Base-by-base conservation (phyloP, 1,284 basidiomycete genomes). In the Cutaneotrichosporon spelunceum region DNA sequence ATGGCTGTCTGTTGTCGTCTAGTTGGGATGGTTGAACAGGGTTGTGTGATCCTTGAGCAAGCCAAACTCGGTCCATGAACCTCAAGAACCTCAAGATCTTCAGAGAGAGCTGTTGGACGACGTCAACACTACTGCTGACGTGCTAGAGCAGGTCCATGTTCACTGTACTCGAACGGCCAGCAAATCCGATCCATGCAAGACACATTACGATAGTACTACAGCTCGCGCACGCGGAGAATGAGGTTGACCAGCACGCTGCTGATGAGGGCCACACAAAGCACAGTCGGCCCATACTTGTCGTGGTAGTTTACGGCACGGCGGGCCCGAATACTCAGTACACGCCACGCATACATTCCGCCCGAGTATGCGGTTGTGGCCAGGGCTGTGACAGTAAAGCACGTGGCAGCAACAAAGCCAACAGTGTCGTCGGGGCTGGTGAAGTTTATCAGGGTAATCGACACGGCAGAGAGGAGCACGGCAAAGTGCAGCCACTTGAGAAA, bases 351-450 rank as follows among this genome's bases (percentile, higher is more conserved):
- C 69, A 95, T 89, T 61, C 84, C 83, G 3, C 89, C 90, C 1
- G 89, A 86, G 79, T 99, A 99, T 19, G 88, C 87, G 68, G 98
- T 91, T 2, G 93, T 86, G 53, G 91, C 78, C n/a, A 99, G 84
- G 16, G 96, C 90, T 9, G 90, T 86, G 59, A 93, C 77, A 0
- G 94, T 97, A 82, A 99, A 99, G 61, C 91, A 81, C 13, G 85
- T 84, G 10, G 93, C 90, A 64, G 89, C 88, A 72, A 95, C 86
- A 45, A 96, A 83, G 6, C 93, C 93, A 9, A 83, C 83, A 19
- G 82, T 79, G 78, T 97, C 93, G 23, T 86, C 83, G 0, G 89
- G 83, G 4, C 86, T 83, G 48, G 89, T 82, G 73, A 96, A 97
- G 82, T 96, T 98, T 67, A 98, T 84, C 47, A 96, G 83, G 13